Evolutionary conservation across 148 eudicot species (phyloP), one percentile per base, ranked within the genome.

Genomic region (Rhododendron molle): DNA sequence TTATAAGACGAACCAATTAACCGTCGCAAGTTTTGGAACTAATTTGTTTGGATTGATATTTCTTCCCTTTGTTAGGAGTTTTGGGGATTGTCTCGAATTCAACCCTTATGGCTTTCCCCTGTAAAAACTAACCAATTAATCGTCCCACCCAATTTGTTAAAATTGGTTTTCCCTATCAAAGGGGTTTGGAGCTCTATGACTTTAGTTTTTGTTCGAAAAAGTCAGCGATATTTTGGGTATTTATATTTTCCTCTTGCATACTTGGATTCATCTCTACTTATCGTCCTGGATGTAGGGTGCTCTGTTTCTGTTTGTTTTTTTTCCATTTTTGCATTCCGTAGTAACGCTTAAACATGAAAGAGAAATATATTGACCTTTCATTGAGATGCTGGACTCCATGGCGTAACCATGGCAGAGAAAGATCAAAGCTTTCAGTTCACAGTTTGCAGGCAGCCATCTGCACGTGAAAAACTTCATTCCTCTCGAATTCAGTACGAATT

Each of bases 401-500:
- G 76, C 76, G 8, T 71, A 71, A 15, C 76, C 76, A 71, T 71
- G 76, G 38, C 76, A 71, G 20, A 71, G 38, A 71, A 71, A 71
- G 38, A 71, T 30, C 76, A 71, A 71, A 71, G 76, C 76, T 71
- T 71, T 71, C 8, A 40, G 76, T 30, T 71, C 76, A 30, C 20
- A 5, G 30, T 15, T 30, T 26, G 76, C 2, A 71, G 76, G 76
- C 76, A 71, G 76, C 76, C 76, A 71, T 71, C 40, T 71, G 38
- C 76, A 71, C 0, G 76, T 71, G 76, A 30, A 71, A 71, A 71
- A 38, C 38, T 71, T 71, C 76, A 76, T 38, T 76, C 78, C 78
- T 76, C 78, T 36, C 23, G 78, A 76, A 76, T 76, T 76, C 47
- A 76, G n/a, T 16, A 76, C 20, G 78, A 34, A 76, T 76, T 76